Percentiles rank a stretch among this genome's conserved stretches.
These are phyloP conservation scores for Actinidia arguta DNA, from an alignment of 179 eudicot species.

Conservation along the genomic window DNA sequence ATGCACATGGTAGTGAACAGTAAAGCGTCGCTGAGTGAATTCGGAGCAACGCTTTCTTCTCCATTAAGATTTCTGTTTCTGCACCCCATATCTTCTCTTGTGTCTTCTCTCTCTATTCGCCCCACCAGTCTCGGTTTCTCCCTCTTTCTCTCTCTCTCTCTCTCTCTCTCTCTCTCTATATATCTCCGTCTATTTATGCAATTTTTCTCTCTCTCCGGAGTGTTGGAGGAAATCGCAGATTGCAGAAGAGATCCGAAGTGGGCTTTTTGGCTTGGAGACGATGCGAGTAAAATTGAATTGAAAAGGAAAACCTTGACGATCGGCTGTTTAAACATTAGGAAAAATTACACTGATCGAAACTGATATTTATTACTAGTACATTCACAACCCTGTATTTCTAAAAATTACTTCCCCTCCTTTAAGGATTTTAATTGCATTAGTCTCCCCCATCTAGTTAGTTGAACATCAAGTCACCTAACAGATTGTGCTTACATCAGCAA, in stretches of 20 bases:
- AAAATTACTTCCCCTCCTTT: no score
- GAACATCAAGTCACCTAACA: no score
- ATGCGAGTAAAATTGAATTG: constrained; percentile 1
- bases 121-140: not conserved
- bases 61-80: constrained; percentile 48
- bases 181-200: not conserved
- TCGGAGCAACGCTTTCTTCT: constrained; percentile 25
- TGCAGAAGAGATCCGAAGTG: constrained; percentile 6
- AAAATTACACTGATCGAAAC: no score
- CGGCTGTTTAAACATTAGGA: not conserved
- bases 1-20: constrained; percentile 79
- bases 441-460: no score
- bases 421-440: no score
- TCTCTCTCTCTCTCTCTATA: not conserved
- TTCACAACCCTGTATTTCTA: no score
- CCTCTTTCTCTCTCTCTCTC: not conserved
- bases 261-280: not conserved
- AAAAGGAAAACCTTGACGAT: not conserved
- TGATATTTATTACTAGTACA: no score
- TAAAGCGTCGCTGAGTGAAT: constrained; percentile 56
- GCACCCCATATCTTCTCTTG: constrained; percentile 63
- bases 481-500: no score
- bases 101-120: constrained; percentile 19
- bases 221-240: not conserved
- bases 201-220: not conserved